Evolutionary conservation across 1,139 yeast species (phyloP), one percentile per base, ranked within the genome.

Genomic region (Debaryomyces fabryi): DNA sequence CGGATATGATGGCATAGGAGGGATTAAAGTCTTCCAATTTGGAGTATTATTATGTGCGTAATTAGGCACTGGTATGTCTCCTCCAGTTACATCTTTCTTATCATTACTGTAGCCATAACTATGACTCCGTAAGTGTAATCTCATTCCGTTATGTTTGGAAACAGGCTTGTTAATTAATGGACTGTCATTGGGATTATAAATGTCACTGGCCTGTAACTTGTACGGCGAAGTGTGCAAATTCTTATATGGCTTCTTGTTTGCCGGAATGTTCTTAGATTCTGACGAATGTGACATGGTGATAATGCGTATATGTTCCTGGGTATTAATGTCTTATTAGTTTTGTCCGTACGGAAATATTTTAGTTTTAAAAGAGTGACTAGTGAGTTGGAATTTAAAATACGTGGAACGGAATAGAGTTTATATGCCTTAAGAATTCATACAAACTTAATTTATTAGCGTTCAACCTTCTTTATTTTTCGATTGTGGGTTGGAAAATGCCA

Each of bases 11-110:
- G 60, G 60, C 53, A 56, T 48, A 8, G 60, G 60, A 13, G 60
- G 60, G 32, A 57, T 57, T 30, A 57, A 50, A 8, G 58, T 25
- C 2, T 58, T 55, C 60, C 60, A 57, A 43, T 54, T 56, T 4
- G 57, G 42, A 18, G 50, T 23, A 10, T 16, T 29, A 6, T 24
- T 18, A 23, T 20, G 10, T 25, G 42, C 20, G 30, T 27, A n/a
- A 27, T 27, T 27, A 12, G 39, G 13, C 4, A 10, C 15, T 6
- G 30, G 20, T 10, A 33, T 15, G 4, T 21, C 39, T 29, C 24
- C 35, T 6, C 36, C 35, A 2, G n/a, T 25, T 7, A 16, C 3
- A 15, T 37, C 45, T 15, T 36, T 42, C 12, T 20, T 24, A 24
- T 21, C 36, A 9, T 27, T 38, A 29, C 16, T 42, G 37, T 30